Conservation (phyloP, 208 protist species). For the Lotmaria passim region DNA sequence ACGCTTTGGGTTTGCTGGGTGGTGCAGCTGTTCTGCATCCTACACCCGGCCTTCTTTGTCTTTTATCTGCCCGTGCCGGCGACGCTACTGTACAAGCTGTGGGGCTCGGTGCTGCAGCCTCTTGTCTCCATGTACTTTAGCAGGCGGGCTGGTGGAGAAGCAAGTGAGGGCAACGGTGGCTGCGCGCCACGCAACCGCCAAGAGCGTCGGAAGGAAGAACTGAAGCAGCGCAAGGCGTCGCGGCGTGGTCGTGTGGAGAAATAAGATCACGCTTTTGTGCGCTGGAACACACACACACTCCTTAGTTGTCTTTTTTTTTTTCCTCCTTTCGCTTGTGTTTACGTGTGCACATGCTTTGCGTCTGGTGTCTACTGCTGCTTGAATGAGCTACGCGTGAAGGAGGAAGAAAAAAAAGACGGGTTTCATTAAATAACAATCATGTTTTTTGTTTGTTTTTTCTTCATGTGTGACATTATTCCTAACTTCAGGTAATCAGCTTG, state of each 20-base stretch:
- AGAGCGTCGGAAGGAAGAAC: slow-evolving; percentile 69
- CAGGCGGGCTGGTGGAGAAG: too few relatives aligned
- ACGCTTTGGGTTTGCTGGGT: slow-evolving; percentile 90
- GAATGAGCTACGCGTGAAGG: too few relatives aligned
- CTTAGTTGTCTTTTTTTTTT: too few relatives aligned
- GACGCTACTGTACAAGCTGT: slow-evolving; percentile 76
- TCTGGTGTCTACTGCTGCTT: too few relatives aligned
- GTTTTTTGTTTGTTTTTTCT: too few relatives aligned
- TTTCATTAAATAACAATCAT: too few relatives aligned
- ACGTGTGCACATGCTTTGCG: too few relatives aligned
- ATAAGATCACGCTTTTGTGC: not conserved
- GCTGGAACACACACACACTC: too few relatives aligned
- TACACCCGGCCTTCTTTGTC: slow-evolving; percentile 78
- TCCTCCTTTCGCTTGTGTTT: not conserved
- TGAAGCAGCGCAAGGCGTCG: slow-evolving; percentile 63
- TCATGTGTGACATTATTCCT: too few relatives aligned
- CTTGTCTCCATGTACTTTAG: slow-evolving; percentile 36
- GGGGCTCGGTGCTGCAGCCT: slow-evolving; percentile 44
- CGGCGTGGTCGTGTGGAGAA: slow-evolving; percentile 14
- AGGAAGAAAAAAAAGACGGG: too few relatives aligned
- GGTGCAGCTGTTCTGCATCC: slow-evolving; percentile 72
- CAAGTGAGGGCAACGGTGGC: not conserved
- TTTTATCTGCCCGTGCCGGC: slow-evolving; percentile 90
- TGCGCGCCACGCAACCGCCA: slow-evolving; percentile 45
- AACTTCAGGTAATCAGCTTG: too few relatives aligned